Percentiles rank a stretch among this genome's conserved stretches.
phyloP scores from a whole-genome alignment of 1,284 basidiomycete genomes.

The Ceratobasidium sp. region DNA sequence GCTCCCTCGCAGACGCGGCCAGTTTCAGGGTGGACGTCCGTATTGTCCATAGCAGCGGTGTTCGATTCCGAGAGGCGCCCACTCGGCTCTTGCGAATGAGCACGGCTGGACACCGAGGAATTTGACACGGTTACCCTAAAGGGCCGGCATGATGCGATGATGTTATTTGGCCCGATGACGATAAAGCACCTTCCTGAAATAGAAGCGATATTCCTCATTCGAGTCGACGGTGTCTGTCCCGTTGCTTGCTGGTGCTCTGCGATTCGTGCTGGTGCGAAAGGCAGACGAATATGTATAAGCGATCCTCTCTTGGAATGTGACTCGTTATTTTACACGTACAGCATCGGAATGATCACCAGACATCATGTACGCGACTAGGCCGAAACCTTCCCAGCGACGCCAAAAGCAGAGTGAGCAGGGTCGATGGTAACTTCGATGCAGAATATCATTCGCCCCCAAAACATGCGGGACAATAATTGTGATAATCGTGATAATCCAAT shows the following conservation, averaged over 20 bases:
- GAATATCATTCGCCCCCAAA: no score
- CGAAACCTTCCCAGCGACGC: no score
- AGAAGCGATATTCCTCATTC: constrained; percentile 10
- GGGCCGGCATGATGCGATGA: not conserved
- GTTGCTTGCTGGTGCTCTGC: not conserved
- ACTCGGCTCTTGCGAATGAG: constrained; percentile 3
- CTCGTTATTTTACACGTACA: no score
- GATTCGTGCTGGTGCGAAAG: constrained; percentile 8
- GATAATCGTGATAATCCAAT: no score
- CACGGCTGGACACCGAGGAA: constrained; percentile 9
- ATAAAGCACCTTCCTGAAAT: constrained; percentile 3
- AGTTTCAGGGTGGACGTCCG: not conserved
- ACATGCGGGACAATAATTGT: no score
- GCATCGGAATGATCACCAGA: no score
- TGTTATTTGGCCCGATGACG: not conserved
- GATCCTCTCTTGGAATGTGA: no score
- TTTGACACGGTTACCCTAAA: no score
- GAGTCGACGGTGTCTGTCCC: not conserved
- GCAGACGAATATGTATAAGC: no score
- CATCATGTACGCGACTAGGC: no score
- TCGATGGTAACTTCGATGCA: no score
- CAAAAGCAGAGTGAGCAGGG: no score
- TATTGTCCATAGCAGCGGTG: constrained; percentile 20
- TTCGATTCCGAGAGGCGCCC: constrained; percentile 8
- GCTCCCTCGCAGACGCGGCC: not conserved